These are phyloP conservation scores for Pleurotus tuber-regium DNA, from an alignment of 768 basidiomycete genomes.

Conservation along the genomic window DNA sequence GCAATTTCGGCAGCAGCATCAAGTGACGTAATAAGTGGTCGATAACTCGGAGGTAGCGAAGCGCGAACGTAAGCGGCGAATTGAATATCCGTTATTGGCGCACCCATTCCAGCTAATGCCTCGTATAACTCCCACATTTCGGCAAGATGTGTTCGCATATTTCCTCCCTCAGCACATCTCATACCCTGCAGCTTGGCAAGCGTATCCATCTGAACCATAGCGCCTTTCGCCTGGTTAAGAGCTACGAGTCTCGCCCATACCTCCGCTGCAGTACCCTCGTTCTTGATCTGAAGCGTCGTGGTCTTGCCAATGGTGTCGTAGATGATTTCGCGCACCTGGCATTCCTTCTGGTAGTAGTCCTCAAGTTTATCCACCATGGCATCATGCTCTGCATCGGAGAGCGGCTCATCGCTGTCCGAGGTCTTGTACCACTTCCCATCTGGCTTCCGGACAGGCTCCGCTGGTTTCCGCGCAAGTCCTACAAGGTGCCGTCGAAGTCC, in stretches of 20 bases:
- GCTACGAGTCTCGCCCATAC: background rate
- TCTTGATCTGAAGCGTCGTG: background rate
- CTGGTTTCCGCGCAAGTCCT: background rate
- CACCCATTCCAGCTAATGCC: conserved; percentile 14
- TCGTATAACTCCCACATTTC: conserved; percentile 22
- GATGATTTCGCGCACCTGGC: conserved; percentile 7
- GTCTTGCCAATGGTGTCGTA: background rate
- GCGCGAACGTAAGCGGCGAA: conserved; percentile 17
- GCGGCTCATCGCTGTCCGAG: background rate
- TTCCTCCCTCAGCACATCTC: conserved; percentile 12
- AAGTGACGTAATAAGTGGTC: conserved; percentile 17
- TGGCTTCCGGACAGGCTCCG: background rate
- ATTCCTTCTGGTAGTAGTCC: conserved; percentile 8
- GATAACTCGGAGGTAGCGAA: conserved; percentile 15
- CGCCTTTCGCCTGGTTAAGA: background rate
- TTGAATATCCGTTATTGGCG: conserved; percentile 7
- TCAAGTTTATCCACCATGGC: background rate
- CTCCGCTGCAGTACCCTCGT: background rate
- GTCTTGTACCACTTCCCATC: background rate
- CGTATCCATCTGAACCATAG: conserved; percentile 7
- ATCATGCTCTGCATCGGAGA: conserved; percentile 7
- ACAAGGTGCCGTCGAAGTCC: background rate
- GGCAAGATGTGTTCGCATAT: conserved; percentile 17
- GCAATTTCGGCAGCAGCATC: conserved; percentile 8
- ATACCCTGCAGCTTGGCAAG: background rate